Evolutionary conservation across 306 rosid genomes (phyloP).

Genomic region (Inga oerstediana): DNA sequence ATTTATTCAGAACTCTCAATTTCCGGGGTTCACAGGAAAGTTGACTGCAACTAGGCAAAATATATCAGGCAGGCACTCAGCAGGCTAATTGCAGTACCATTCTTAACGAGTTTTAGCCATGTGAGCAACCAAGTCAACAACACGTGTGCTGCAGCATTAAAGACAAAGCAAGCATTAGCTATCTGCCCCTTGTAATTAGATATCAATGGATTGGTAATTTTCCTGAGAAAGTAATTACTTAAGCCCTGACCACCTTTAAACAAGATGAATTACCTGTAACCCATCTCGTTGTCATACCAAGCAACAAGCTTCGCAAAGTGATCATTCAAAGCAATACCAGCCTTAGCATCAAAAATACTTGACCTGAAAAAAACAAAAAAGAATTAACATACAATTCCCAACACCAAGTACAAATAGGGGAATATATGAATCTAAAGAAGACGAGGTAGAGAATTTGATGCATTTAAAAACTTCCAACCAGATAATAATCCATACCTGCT

Average conservation of each 20-base stretch:
- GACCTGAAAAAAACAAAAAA: conserved; percentile 52
- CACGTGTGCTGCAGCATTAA: conserved; percentile 63
- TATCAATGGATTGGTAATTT: background rate
- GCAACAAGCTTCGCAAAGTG: conserved; percentile 57
- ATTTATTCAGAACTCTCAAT: conserved; percentile 33
- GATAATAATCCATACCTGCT: conserved; percentile 46
- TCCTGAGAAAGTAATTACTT: background rate
- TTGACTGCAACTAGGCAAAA: background rate
- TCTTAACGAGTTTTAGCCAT: conserved; percentile 39
- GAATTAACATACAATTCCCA: background rate
- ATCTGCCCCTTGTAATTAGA: background rate
- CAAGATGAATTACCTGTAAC: conserved; percentile 63
- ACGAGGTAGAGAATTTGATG: background rate
- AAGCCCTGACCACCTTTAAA: background rate
- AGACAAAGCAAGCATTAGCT: conserved; percentile 9
- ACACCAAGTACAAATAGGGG: background rate
- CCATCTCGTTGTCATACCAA: conserved; percentile 86
- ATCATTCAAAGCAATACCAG: conserved; percentile 69
- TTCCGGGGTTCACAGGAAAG: background rate
- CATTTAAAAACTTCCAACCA: background rate
- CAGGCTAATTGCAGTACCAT: background rate
- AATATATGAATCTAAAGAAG: background rate
- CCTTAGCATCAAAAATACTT: conserved; percentile 78
- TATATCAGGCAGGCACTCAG: background rate
- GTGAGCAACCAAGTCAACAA: conserved; percentile 59